These are phyloP conservation scores for Diaporthe sp. DNA, from an alignment of 2,329 filamentous ascomycete genomes.

Conservation along the genomic window DNA sequence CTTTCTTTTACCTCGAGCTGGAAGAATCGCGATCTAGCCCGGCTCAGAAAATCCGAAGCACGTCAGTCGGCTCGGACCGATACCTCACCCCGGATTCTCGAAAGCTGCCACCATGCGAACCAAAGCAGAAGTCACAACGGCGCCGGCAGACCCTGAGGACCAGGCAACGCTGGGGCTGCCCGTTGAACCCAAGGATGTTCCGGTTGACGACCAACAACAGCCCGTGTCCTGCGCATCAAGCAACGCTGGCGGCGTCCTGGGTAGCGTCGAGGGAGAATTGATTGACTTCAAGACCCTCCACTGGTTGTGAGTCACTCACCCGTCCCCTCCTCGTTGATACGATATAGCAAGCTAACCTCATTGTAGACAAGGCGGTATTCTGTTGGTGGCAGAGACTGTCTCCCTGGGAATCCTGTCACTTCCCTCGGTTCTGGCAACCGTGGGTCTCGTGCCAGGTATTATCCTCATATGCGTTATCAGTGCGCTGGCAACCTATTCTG, in stretches of 20 bases:
- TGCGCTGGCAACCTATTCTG: constrained; percentile 15
- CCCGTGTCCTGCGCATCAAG: background rate
- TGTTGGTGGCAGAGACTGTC: constrained; percentile 20
- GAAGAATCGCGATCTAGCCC: constrained; percentile 1
- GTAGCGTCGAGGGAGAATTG: constrained; percentile 12
- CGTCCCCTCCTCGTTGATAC: background rate
- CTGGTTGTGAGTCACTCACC: constrained; percentile 2
- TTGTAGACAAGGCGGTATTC: constrained; percentile 16
- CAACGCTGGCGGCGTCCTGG: background rate
- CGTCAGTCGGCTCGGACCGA: background rate
- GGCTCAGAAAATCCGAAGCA: background rate
- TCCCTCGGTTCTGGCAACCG: constrained; percentile 28
- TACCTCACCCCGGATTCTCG: background rate
- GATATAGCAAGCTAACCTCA: background rate
- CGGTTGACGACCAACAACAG: background rate
- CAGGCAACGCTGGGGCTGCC: background rate
- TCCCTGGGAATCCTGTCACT: constrained; percentile 25
- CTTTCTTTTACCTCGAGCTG: background rate
- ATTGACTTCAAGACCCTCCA: constrained; percentile 28
- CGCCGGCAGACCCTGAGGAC: background rate
- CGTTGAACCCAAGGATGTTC: background rate
- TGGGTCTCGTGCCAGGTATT: constrained; percentile 20
- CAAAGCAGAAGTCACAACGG: background rate
- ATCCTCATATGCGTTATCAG: constrained; percentile 19
- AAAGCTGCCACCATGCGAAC: background rate